phyloP scores from a whole-genome alignment of 2,329 filamentous ascomycete genomes.

The Aspergillus bombycis region DNA sequence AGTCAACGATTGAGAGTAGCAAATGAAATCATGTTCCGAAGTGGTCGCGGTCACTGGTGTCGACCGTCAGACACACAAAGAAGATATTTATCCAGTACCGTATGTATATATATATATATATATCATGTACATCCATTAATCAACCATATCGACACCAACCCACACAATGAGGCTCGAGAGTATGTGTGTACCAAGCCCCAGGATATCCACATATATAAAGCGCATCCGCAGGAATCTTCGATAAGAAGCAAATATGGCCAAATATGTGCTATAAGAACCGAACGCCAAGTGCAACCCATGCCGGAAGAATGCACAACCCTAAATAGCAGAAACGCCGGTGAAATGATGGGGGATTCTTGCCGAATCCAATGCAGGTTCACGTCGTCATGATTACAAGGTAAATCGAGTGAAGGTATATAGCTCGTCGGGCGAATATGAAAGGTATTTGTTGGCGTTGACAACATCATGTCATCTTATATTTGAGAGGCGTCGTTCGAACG shows the following conservation, averaged over 20 bases:
- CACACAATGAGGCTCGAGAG: background rate
- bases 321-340: slow-evolving; percentile 12
- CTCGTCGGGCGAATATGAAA: background rate
- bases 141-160: slow-evolving; percentile 4
- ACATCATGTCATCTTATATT: slow-evolving; percentile 8
- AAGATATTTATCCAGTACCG: background rate
- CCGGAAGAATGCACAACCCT: background rate
- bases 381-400: slow-evolving; percentile 13
- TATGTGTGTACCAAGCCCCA: background rate
- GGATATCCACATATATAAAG: background rate
- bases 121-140: slow-evolving; percentile 1
- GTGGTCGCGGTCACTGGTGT: background rate
- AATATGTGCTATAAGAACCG: slow-evolving; percentile 1
- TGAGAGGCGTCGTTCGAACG: slow-evolving; percentile 17
- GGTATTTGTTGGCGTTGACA: background rate
- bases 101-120: background rate
- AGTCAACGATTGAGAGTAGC: background rate
- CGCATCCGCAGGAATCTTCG: background rate
- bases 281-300: slow-evolving; percentile 13
- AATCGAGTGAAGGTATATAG: background rate
- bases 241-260: background rate
- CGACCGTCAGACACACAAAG: background rate
- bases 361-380: slow-evolving; percentile 7
- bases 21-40: background rate
- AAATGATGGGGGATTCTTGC: slow-evolving; percentile 12